Evolutionary conservation across 192 early-diverging fungal genomes (phyloP).

Genomic region (Coemansia sp.): DNA sequence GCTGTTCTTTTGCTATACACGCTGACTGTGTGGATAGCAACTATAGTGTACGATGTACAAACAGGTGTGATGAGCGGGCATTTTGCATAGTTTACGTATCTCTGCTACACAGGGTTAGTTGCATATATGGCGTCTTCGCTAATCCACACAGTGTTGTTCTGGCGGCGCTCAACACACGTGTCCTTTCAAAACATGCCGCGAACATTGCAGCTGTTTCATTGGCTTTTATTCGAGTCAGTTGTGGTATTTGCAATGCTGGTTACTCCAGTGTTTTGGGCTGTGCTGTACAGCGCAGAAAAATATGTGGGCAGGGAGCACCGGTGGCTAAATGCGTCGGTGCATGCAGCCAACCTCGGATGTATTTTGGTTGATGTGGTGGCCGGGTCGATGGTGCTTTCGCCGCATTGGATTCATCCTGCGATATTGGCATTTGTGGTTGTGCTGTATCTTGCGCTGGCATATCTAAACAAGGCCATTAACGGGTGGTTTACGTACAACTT

Average conservation of each 20-base stretch:
- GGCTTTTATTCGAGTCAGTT: slow-evolving; percentile 44
- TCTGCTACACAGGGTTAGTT: slow-evolving; percentile 43
- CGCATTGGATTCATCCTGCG: slow-evolving; percentile 42
- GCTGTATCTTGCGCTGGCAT: slow-evolving; percentile 36
- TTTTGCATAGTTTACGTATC: slow-evolving; percentile 50
- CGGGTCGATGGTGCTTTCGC: slow-evolving; percentile 32
- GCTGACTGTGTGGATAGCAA: slow-evolving; percentile 29
- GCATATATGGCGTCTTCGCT: slow-evolving; percentile 28
- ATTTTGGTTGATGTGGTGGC: slow-evolving; percentile 25
- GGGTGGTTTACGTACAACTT: slow-evolving; percentile 46
- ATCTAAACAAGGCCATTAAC: slow-evolving; percentile 35
- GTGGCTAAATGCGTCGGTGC: slow-evolving; percentile 44
- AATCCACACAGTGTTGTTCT: slow-evolving; percentile 20
- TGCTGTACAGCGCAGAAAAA: slow-evolving; percentile 22
- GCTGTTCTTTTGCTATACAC: slow-evolving; percentile 30
- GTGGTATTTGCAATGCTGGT: slow-evolving; percentile 36
- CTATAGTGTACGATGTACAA: slow-evolving; percentile 21
- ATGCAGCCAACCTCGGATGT: slow-evolving; percentile 24
- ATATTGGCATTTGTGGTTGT: slow-evolving; percentile 13
- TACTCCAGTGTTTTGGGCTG: slow-evolving; percentile 33
- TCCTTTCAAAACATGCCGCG: slow-evolving; percentile 23
- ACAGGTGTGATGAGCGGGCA: slow-evolving; percentile 16
- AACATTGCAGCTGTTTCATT: slow-evolving; percentile 43
- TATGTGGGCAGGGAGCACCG: slow-evolving; percentile 5
- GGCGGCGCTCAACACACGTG: not conserved